Evolutionary conservation across 345 rosid species (phyloP).

Genomic region (Syzygium jambos): DNA sequence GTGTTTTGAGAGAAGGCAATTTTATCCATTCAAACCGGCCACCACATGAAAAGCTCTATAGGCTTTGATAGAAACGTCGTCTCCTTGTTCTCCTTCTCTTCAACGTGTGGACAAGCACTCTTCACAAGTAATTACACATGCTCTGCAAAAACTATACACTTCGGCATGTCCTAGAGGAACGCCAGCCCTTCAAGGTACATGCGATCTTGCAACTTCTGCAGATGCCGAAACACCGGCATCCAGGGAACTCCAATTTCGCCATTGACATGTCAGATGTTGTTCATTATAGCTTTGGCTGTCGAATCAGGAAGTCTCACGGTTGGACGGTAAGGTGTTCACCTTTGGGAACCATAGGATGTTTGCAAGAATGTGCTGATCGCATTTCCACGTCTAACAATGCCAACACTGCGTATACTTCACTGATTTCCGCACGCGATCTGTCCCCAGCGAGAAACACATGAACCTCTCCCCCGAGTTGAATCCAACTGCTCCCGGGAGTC

Average conservation of each 20-base stretch:
- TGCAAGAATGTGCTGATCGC: neutral
- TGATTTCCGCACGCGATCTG: constrained; percentile 21
- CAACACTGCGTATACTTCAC: constrained; percentile 19
- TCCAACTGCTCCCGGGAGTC: constrained; percentile 56
- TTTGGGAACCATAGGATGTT: neutral
- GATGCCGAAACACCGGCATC: neutral
- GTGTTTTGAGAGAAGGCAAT: neutral
- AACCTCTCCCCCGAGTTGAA: constrained; percentile 29
- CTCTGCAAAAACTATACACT: neutral
- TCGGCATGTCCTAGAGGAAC: neutral
- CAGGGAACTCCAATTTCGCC: neutral
- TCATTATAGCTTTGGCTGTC: neutral
- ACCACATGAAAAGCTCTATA: neutral
- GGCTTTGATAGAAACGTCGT: neutral
- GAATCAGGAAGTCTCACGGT: neutral
- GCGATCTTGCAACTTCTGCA: neutral
- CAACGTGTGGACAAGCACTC: neutral
- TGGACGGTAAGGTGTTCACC: neutral
- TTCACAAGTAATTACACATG: neutral
- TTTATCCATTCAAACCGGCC: neutral
- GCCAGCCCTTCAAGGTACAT: neutral
- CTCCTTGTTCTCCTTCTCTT: neutral
- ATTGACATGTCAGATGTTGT: neutral
- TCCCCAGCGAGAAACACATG: constrained; percentile 45
- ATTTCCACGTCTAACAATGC: constrained; percentile 24